These are phyloP conservation scores for Dunaliella sp. DNA, from an alignment of 139 green algal genomes.

Conservation along the genomic window DNA sequence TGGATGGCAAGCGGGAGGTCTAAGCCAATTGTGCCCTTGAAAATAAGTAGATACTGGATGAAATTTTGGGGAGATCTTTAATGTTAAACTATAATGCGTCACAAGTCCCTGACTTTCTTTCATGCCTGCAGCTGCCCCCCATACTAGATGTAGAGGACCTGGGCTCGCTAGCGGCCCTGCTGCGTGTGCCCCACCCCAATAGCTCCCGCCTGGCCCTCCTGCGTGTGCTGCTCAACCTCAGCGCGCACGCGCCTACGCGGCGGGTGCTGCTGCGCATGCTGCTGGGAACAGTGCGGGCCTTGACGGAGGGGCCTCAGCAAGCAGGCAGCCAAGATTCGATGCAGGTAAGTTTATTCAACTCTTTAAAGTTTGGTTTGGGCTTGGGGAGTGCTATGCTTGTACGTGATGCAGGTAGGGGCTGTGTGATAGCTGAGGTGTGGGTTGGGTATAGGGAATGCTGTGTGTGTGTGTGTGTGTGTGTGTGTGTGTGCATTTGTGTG, in stretches of 20 bases:
- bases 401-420: no score
- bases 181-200: constrained; percentile 51
- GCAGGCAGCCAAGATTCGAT: not conserved
- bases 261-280: constrained; percentile 69
- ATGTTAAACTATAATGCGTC: not conserved
- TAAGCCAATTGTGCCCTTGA: no score
- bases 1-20: no score
- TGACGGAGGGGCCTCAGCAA: constrained; percentile 10
- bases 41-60: not conserved
- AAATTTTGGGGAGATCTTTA: not conserved
- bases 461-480: no score
- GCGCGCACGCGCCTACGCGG: constrained; percentile 54
- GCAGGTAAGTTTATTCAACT: no score
- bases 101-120: not conserved
- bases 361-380: no score
- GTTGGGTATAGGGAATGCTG: no score
- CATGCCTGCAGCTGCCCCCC: not conserved
- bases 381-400: no score
- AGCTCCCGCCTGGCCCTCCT: constrained; percentile 48
- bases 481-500: no score
- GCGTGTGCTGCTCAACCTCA: constrained; percentile 82
- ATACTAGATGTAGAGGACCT: constrained; percentile 67
- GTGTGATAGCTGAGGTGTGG: no score
- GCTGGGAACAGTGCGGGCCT: constrained; percentile 37
- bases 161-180: constrained; percentile 62